A percentile compares a stretch with the other conserved stretches of the same genome.
phyloP scores from a whole-genome alignment of 768 basidiomycete genomes.

The Leccinum disarticulatum region DNA sequence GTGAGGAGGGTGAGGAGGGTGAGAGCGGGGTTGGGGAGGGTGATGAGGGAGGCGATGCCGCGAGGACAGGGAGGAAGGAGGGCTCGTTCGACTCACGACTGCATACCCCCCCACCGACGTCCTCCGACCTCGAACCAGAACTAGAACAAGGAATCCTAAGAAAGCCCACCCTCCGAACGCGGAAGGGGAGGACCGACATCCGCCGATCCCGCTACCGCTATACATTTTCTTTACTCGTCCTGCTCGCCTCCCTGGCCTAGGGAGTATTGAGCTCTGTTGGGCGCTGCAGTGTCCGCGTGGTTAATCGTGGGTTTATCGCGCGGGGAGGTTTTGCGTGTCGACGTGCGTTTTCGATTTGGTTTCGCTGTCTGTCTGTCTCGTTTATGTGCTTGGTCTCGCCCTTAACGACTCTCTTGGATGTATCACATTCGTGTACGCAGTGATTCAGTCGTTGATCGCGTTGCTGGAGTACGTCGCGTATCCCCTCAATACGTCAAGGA shows the following conservation, averaged over 20 bases:
- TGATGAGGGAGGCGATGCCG: no score
- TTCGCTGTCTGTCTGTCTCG: no score
- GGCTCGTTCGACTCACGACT: no score
- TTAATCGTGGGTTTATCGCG: neutral
- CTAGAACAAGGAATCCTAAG: neutral
- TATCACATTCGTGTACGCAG: no score
- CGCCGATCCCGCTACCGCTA: slow-evolving; percentile 33
- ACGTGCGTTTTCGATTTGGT: neutral
- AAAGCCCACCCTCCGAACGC: slow-evolving; percentile 16
- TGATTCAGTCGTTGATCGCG: no score
- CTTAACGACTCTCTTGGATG: no score
- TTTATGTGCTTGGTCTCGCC: no score
- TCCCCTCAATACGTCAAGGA: no score
- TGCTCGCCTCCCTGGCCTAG: slow-evolving; percentile 34
- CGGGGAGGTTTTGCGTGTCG: neutral
- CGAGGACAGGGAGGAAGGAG: no score
- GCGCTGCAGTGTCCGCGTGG: neutral
- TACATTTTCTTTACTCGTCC: slow-evolving; percentile 40
- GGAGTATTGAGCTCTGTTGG: slow-evolving; percentile 37
- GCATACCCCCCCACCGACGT: neutral
- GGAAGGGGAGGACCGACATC: slow-evolving; percentile 25
- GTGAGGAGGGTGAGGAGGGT: no score
- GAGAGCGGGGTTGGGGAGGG: no score
- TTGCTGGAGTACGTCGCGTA: no score
- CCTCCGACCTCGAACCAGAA: neutral